Base-by-base conservation (phyloP, 2,329 filamentous ascomycete species). In the Pseudovirgaria hyperparasitica region DNA sequence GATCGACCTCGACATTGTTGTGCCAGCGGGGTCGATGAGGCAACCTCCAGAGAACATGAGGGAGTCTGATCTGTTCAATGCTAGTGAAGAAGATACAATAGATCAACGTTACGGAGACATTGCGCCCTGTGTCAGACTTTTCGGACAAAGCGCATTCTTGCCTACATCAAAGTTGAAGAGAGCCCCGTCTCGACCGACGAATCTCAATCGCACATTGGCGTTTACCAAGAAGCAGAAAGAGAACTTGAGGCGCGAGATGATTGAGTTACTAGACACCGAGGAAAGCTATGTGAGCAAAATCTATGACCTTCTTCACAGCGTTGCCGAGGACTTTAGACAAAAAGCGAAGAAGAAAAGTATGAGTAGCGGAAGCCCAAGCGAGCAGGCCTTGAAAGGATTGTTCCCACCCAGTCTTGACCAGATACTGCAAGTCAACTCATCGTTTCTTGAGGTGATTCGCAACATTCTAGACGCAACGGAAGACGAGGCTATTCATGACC, bases 281-380 rank as follows among this genome's bases (percentile, higher is more conserved):
- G 84, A 90, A 48, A 77, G 82, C 51, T 98, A 96, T 54, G 84
- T 98, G 22, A 67, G 70, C 42, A 94, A 96, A 52, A 58, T 98
- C 30, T 72, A 81, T 35, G 81, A 90, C 39, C 58, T 98, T 33
- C 79, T 93, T 22, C 73, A 80, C 36, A 72, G 77, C 32, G 73
- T 94, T 16, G 84, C 84, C 15, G 71, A 73, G 29, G 81, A 92
- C 35, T 86, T 92, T 42, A 74, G 81, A 17, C 61, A 76, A 26
- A 77, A 74, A 35, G 76, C 78, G 4, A 72, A 67, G 40, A 59
- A 58, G 16, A 68, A 68, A 40, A 53, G 9, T 48, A 63, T 17
- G 63, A 65, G 31, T 7, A 85, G 79, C 47, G 64, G 70, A 34
- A 85, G 77, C 41, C 79, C 84, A 5, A 74, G 72, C 12, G 71